Evolutionary conservation across 202 grass and related monocot genomes (phyloP), one percentile per base, ranked within the genome.

Genomic region (Digitaria exilis): DNA sequence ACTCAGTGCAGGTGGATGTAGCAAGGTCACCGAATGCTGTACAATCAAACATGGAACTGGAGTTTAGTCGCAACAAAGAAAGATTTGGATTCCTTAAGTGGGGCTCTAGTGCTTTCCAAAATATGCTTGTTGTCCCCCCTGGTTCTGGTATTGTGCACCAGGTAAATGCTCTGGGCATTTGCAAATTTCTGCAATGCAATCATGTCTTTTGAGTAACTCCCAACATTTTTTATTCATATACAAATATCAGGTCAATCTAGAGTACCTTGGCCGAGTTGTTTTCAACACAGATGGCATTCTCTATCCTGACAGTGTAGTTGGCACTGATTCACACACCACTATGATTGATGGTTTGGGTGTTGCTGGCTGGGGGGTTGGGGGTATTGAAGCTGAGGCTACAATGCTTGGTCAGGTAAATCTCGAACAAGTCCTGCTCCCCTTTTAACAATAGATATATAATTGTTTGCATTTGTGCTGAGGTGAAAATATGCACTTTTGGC

Each of bases 271-370:
- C 18, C 84, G 92, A 79, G 96, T 98, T 77, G 92, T 98, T 84
- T 98, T 98, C 90, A 93, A 93, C 87, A 91, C 80, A 45, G 75
- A 92, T 68, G 90, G 90, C 60, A 43, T 95, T 45, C 64, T 98
- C 15, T 98, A 98, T 51, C 96, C 89, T 56, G 96, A 98, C 65
- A 98, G 96, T 4, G 96, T 98, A 86, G 96, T 98, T 76, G 96
- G 96, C 43, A 98, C 92, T 78, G 92, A 98, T 84, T 98, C 95
- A 31, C 95, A 98, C 71, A 98, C 95, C 61, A 98, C 95, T 71
- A 98, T 98, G 96, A 98, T 98, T 90, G 92, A 98, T 91, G 92
- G 96, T 82, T 83, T 98, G 72, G 96, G 95, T 86, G 92, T 98
- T 88, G 95, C 90, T 84, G 95, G 95, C 56, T 98, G 95, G 96